Percentiles rank a stretch among this genome's conserved stretches.
phyloP scores from a whole-genome alignment of 1,284 basidiomycete species.

The Boletus austroedulis region DNA sequence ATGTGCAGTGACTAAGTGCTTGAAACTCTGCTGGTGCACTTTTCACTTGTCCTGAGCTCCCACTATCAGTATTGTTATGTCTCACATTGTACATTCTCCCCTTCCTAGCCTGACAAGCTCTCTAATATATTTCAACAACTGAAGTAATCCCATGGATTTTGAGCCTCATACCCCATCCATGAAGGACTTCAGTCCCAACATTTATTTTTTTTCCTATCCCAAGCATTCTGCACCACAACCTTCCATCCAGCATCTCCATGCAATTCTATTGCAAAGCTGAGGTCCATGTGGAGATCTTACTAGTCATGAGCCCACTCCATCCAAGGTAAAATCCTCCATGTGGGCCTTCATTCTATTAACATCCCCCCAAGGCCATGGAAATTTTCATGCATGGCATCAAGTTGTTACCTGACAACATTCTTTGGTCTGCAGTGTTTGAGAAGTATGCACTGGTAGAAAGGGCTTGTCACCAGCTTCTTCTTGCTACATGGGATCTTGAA shows the following conservation, averaged over 20 bases:
- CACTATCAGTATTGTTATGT: no score
- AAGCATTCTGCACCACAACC: background rate
- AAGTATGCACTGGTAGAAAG: constrained; percentile 1
- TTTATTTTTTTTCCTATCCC: background rate
- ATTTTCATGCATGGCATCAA: background rate
- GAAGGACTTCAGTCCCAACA: no score
- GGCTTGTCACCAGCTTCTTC: background rate
- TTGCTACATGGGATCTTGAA: constrained; percentile 2
- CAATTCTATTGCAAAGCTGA: background rate
- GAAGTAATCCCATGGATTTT: no score
- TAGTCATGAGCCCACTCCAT: background rate
- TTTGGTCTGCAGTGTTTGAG: background rate
- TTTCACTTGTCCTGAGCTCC: no score
- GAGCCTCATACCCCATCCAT: no score
- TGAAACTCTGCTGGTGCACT: no score
- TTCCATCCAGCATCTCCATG: background rate
- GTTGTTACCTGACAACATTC: background rate
- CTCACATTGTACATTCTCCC: no score
- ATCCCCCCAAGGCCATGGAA: background rate
- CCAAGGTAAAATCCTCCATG: background rate
- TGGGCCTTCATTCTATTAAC: no score
- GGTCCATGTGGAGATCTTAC: background rate
- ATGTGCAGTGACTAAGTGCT: no score
- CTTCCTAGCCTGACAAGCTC: no score
- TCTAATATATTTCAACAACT: no score